phyloP scores from a whole-genome alignment of 2,329 filamentous ascomycete species.

The Botrytis hyacinthi region DNA sequence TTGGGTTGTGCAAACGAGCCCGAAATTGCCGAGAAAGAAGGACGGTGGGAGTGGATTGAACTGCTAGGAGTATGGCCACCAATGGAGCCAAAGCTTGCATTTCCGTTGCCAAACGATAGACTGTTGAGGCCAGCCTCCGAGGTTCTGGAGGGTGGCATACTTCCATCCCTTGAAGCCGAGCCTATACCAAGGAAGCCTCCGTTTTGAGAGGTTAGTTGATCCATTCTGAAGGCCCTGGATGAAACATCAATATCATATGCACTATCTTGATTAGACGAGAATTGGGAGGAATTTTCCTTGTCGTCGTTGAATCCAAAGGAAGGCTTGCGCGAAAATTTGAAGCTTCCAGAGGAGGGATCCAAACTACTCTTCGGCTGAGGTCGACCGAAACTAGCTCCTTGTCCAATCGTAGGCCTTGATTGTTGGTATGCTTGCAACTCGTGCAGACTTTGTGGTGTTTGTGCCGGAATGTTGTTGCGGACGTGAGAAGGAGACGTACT shows the following conservation, averaged over 20 bases:
- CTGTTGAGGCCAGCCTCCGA: slow-evolving; percentile 44
- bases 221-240: slow-evolving; percentile 26
- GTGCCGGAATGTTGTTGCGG: slow-evolving; percentile 47
- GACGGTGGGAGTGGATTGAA: slow-evolving; percentile 49
- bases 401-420: slow-evolving; percentile 48
- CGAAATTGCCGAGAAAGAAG: slow-evolving; percentile 45
- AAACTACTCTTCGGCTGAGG: slow-evolving; percentile 43
- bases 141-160: slow-evolving; percentile 55
- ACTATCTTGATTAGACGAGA: slow-evolving; percentile 26
- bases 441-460: slow-evolving; percentile 39
- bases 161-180: slow-evolving; percentile 52
- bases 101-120: slow-evolving; percentile 29
- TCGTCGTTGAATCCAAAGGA: slow-evolving; percentile 35
- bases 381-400: slow-evolving; percentile 39
- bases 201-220: slow-evolving; percentile 40
- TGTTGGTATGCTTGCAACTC: slow-evolving; percentile 47
- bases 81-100: slow-evolving; percentile 34
- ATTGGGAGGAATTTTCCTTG: slow-evolving; percentile 36
- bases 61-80: slow-evolving; percentile 44
- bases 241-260: slow-evolving; percentile 33
- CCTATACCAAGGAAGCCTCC: slow-evolving; percentile 48
- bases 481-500: slow-evolving; percentile 59
- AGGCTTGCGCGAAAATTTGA: slow-evolving; percentile 41
- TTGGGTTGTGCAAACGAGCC: slow-evolving; percentile 50
- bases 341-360: slow-evolving; percentile 47